Conservation (phyloP, 1,139 yeast species). For the Suhomyces bokatorum region DNA sequence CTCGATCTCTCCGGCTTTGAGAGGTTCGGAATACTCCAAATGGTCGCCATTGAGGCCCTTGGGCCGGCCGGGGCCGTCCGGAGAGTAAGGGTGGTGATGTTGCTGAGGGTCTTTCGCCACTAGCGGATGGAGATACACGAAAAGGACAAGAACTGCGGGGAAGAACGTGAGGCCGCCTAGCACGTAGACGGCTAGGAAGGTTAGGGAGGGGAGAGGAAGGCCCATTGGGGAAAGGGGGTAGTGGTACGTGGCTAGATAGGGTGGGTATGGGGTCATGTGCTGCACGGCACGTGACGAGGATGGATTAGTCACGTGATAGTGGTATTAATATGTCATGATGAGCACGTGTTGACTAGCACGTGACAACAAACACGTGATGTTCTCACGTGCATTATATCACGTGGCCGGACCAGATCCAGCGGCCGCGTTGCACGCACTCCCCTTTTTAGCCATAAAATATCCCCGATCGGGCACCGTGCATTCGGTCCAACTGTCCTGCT, state of each 20-base stretch:
- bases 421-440: conserved; percentile 1
- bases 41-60: conserved; percentile 7
- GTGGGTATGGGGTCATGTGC: too few relatives aligned
- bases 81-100: not conserved
- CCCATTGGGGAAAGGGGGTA: conserved; percentile 17
- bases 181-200: conserved; percentile 33
- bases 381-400: not conserved
- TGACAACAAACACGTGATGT: too few relatives aligned
- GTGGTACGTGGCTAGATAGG: not conserved
- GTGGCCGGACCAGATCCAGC: not conserved
- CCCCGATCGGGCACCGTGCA: not conserved
- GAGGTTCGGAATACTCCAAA: conserved; percentile 12
- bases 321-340: too few relatives aligned
- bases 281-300: not conserved
- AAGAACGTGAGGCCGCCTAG: conserved; percentile 81
- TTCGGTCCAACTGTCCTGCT: not conserved
- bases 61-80: not conserved
- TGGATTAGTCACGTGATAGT: not conserved
- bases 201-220: conserved; percentile 15
- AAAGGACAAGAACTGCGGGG: conserved; percentile 49
- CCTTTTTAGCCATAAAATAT: conserved; percentile 1
- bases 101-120: not conserved
- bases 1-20: conserved; percentile 64
- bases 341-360: too few relatives aligned
- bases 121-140: conserved; percentile 41